These are phyloP conservation scores for Spinacia oleracea DNA, from an alignment of 179 eudicot genomes.

Conservation along the genomic window DNA sequence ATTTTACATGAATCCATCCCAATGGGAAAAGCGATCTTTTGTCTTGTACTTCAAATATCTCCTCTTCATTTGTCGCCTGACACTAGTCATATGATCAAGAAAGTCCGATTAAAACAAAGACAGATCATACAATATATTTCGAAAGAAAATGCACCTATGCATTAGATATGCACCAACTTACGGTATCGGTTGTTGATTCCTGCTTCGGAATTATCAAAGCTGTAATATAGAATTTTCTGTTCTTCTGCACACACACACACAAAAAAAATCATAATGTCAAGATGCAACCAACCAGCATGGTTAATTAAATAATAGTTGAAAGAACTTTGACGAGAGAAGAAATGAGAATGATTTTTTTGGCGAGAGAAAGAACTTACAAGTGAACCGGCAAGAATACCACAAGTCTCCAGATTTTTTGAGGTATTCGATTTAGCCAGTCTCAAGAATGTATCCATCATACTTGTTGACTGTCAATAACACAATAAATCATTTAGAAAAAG, in stretches of 20 bases:
- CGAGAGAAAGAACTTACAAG: constrained; percentile 92
- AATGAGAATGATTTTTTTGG: too few species aligned
- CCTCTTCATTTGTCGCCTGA: constrained; percentile 96
- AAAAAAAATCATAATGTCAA: constrained; percentile 7
- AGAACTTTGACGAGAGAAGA: too few species aligned
- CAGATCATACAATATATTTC: not conserved
- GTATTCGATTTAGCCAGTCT: constrained; percentile 89
- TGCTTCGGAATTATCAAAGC: constrained; percentile 97
- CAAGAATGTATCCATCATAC: constrained; percentile 92
- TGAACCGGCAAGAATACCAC: constrained; percentile 96
- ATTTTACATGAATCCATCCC: constrained; percentile 95
- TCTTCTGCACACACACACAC: constrained; percentile 62
- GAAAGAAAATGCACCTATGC: not conserved
- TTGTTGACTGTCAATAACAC: constrained; percentile 61
- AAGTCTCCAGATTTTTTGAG: constrained; percentile 79
- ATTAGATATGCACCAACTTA: constrained; percentile 37
- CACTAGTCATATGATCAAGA: constrained; percentile 49
- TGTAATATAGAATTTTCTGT: constrained; percentile 75
- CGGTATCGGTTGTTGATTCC: constrained; percentile 89
- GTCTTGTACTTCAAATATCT: constrained; percentile 97
- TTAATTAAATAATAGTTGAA: not conserved
- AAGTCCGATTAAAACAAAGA: constrained; percentile 3
- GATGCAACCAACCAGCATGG: constrained; percentile 10
- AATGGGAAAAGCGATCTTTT: constrained; percentile 83
- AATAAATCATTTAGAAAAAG: constrained; percentile 19